Conservation (phyloP, 208 protist genomes). For the Leptomonas seymouri region DNA sequence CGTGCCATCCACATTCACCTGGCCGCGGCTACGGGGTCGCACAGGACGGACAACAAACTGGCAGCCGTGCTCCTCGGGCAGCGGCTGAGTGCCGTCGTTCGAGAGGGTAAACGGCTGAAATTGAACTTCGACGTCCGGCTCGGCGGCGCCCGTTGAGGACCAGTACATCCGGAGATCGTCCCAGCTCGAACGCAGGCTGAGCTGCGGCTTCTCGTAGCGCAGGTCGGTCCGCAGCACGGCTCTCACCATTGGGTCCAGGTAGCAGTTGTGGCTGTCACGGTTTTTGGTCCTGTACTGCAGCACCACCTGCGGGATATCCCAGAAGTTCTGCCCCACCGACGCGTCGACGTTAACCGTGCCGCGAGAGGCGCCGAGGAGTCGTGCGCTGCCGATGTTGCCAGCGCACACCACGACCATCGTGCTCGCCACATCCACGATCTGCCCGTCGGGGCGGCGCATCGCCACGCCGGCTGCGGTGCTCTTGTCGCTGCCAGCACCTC, state of each 20-base stretch:
- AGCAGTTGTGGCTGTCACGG: conserved; percentile 75
- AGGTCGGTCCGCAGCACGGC: conserved; percentile 44
- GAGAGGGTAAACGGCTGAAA: conserved; percentile 88
- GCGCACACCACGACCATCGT: conserved; percentile 64
- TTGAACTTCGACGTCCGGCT: conserved; percentile 70
- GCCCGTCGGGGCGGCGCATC: conserved; percentile 43
- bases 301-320: conserved; percentile 80
- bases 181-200: conserved; percentile 69
- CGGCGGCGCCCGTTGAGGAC: conserved; percentile 46
- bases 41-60: conserved; percentile 76
- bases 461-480: conserved; percentile 55
- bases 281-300: conserved; percentile 75
- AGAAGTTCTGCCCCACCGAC: conserved; percentile 63
- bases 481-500: conserved; percentile 22
- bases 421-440: conserved; percentile 47
- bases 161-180: conserved; percentile 80
- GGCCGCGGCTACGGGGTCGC: conserved; percentile 68
- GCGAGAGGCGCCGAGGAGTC: conserved; percentile 55
- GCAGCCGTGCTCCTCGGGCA: conserved; percentile 62
- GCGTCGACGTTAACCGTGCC: conserved; percentile 42
- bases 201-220: conserved; percentile 35
- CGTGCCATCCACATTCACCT: conserved; percentile 48
- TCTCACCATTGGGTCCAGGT: conserved; percentile 65
- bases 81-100: conserved; percentile 64
- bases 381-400: conserved; percentile 63